Conservation (phyloP, 202 grass and related monocot species). For the Panicum hallii region DNA sequence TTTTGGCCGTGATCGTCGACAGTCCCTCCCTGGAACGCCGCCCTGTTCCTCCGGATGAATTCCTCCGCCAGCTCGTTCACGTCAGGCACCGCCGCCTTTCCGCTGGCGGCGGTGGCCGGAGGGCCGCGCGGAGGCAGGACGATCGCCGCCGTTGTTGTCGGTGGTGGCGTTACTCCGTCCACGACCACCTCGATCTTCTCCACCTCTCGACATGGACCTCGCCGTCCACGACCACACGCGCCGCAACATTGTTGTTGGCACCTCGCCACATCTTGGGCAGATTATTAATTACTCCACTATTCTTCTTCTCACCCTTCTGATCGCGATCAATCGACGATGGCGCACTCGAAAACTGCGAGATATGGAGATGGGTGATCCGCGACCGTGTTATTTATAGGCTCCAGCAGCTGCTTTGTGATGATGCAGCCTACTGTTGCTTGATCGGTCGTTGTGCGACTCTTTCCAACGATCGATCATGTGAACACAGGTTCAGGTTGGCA, state of each 20-base stretch:
- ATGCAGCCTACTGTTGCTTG: not conserved
- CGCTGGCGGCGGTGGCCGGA: not conserved
- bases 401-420: not conserved
- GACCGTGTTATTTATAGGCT: constrained; percentile 12
- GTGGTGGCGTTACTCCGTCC: not conserved
- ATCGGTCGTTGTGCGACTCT: not conserved
- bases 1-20: not conserved
- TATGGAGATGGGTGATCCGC: not conserved
- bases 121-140: too few species aligned
- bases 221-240: not conserved
- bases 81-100: not conserved
- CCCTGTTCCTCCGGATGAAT: constrained; percentile 21
- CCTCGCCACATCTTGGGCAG: not conserved
- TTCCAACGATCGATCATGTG: not conserved
- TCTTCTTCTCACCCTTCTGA: not conserved
- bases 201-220: constrained; percentile 7
- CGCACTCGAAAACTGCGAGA: not conserved
- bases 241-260: not conserved
- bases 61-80: not conserved
- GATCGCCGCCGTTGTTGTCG: too few species aligned
- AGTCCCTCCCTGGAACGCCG: not conserved
- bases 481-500: not conserved
- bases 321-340: not conserved
- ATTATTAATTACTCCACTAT: not conserved
- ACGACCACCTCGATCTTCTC: not conserved